These are phyloP conservation scores for Trifolium dubium DNA, from an alignment of 306 rosid species.

Conservation along the genomic window DNA sequence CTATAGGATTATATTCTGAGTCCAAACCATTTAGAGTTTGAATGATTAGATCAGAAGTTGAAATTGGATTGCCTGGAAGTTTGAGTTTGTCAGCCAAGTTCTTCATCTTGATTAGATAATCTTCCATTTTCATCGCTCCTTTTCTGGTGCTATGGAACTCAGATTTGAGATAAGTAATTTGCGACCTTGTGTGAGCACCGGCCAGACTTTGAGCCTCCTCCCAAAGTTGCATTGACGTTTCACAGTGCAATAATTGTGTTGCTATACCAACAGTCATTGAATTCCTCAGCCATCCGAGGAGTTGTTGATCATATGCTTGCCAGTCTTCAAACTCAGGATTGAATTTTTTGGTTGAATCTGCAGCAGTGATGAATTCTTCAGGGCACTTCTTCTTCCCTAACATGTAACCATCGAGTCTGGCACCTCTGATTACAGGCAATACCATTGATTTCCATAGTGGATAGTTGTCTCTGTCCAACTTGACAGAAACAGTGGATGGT, in stretches of 20 bases:
- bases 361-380: not conserved
- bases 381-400: not conserved
- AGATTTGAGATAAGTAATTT: not conserved
- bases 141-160: not conserved
- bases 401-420: not conserved
- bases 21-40: not conserved
- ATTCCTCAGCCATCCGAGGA: not conserved
- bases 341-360: not conserved
- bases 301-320: not conserved
- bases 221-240: not conserved
- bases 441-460: not conserved
- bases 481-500: no score
- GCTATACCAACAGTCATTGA: not conserved
- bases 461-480: no score
- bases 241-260: not conserved
- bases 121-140: not conserved
- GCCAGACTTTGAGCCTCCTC: not conserved
- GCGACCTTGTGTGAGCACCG: not conserved
- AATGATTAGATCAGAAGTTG: not conserved
- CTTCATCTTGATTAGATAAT: not conserved
- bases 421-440: not conserved
- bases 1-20: not conserved
- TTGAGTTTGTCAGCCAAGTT: not conserved
- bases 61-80: not conserved
- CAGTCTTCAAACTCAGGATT: not conserved